Evolutionary conservation across 1,139 yeast genomes (phyloP), one percentile per base, ranked within the genome.

Genomic region (Saccharomyces hybrid): DNA sequence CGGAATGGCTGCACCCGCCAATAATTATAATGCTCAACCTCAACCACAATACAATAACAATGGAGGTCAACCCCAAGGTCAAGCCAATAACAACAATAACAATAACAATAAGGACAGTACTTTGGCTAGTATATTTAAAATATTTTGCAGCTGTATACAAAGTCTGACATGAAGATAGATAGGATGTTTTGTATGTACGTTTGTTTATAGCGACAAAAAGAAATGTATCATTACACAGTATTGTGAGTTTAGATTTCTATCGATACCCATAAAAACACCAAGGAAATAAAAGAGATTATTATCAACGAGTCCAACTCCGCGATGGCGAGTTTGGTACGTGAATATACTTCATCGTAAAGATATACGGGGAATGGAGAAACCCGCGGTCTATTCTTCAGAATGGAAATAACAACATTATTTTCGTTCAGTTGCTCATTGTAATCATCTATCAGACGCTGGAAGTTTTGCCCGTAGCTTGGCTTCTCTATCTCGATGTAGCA

Each of bases 1-100:
- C n/a, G n/a, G n/a, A 68, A 69, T 34, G 55, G n/a, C 12, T 47
- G 57, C n/a, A 54, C 58, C 46, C 55, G 51, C 44, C 58, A 54
- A 49, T 29, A 55, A 14, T 38, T 58, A 6, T 52, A 49, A 46
- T 46, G 42, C 52, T n/a, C 52, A 50, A 11, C 32, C 44, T 1
- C 28, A 50, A n/a, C 42, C 48, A 1, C 49, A 42, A 12, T 27
- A 28, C 8, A n/a, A 12, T 9, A n/a, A 31, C 12, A 32, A 12
- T 29, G 14, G 38, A 14, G 32, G 34, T 2, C 31, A 31, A 7
- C 24, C 49, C 14, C 52, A 50, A 19, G 32, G 47, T 21, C 42
- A 31, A 16, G 19, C 12, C 34, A 7, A 11, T 6, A 38, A 31
- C 27, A 29, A 14, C 38, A 51, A 16, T 28, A 24, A 14, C 38